These are phyloP conservation scores for Blastobotrys petasosporus DNA, from an alignment of 1,139 yeast genomes.

Conservation along the genomic window DNA sequence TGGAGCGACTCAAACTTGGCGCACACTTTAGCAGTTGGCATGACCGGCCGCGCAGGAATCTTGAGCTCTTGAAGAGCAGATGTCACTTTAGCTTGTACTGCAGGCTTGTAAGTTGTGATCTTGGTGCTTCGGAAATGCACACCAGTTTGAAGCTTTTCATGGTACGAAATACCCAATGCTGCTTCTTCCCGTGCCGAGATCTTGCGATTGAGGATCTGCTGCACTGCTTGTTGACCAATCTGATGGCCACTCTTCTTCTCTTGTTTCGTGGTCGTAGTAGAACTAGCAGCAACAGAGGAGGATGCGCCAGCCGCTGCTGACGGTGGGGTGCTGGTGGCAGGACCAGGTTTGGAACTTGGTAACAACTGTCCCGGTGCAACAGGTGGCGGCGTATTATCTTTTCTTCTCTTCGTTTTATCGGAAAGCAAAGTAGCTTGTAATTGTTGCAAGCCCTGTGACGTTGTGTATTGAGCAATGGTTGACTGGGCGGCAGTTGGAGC, in stretches of 20 bases:
- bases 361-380: conserved; percentile 38
- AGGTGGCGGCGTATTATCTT: conserved; percentile 36
- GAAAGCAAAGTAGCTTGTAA: conserved; percentile 74
- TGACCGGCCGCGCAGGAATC: conserved; percentile 68
- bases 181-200: conserved; percentile 76
- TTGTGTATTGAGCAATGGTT: conserved; percentile 66
- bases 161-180: conserved; percentile 78
- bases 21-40: conserved; percentile 82
- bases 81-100: conserved; percentile 70
- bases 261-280: conserved; percentile 5
- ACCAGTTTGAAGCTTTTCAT: conserved; percentile 72
- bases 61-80: conserved; percentile 74
- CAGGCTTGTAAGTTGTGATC: conserved; percentile 54
- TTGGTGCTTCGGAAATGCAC: conserved; percentile 73
- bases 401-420: conserved; percentile 62
- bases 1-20: conserved; percentile 73
- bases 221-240: conserved; percentile 31
- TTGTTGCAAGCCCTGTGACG: conserved; percentile 87
- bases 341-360: not conserved
- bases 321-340: not conserved
- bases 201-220: conserved; percentile 44
- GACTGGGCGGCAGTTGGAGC: conserved; percentile 82
- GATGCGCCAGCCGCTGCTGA: conserved; percentile 26
- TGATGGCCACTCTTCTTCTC: conserved; percentile 23
- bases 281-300: conserved; percentile 10